A percentile compares a stretch with the other conserved stretches of the same genome.
phyloP scores from a whole-genome alignment of 345 rosid genomes.

The Salix udensis region DNA sequence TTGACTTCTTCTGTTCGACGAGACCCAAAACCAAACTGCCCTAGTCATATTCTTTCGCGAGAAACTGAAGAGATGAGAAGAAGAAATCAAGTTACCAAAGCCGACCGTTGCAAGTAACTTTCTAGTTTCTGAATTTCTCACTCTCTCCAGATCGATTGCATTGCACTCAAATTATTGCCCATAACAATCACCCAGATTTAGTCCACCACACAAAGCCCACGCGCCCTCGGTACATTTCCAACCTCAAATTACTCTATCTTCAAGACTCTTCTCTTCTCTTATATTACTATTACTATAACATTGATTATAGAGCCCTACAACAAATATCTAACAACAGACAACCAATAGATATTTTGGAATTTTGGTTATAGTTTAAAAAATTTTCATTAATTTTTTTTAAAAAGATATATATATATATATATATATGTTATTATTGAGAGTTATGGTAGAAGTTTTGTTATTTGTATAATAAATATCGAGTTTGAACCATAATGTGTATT shows the following conservation, averaged over 20 bases:
- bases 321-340: no score
- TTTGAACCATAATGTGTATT: fast-evolving
- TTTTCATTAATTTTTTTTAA: no score
- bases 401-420: no score
- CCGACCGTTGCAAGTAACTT: constrained; percentile 29
- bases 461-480: no score
- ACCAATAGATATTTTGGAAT: no score
- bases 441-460: no score
- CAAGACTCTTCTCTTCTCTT: no score
- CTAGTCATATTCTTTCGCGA: not conserved
- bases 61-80: not conserved
- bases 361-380: no score
- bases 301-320: no score
- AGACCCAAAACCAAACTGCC: not conserved
- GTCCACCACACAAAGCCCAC: not conserved
- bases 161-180: not conserved
- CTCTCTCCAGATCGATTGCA: not conserved
- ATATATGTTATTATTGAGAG: no score
- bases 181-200: not conserved
- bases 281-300: no score
- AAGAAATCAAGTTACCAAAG: not conserved
- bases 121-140: constrained; percentile 5
- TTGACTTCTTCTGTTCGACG: not conserved
- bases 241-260: not conserved
- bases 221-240: not conserved